Evolutionary conservation across 2,329 filamentous ascomycete species (phyloP).

Genomic region (Trematosphaeria pertusa): DNA sequence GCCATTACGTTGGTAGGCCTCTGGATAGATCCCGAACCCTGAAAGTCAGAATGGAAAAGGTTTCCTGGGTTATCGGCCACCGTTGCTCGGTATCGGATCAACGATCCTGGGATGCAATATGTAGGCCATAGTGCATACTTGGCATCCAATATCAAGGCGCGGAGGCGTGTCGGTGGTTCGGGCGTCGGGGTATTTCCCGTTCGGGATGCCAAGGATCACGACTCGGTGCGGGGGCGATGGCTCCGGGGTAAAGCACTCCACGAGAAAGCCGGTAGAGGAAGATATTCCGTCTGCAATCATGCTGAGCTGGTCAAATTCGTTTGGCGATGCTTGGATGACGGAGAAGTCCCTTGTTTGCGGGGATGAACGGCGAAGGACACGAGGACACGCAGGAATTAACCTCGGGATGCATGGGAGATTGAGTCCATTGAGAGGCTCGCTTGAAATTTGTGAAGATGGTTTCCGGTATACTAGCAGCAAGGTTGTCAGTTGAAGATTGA

Average conservation of each 20-base stretch:
- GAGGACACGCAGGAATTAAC: too few species aligned
- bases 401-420: too few species aligned
- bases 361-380: too few species aligned
- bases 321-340: too few species aligned
- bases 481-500: too few species aligned
- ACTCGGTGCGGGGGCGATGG: constrained; percentile 29
- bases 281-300: constrained; percentile 10
- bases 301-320: too few species aligned
- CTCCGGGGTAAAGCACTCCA: constrained; percentile 21
- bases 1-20: constrained; percentile 19
- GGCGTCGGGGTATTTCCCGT: constrained; percentile 35
- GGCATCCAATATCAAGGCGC: constrained; percentile 18
- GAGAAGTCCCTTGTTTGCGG: too few species aligned
- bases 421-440: too few species aligned
- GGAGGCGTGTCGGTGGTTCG: constrained; percentile 15
- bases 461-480: too few species aligned
- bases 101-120: constrained; percentile 28
- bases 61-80: too few species aligned
- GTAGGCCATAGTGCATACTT: constrained; percentile 20
- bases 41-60: constrained; percentile 8
- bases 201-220: constrained; percentile 19
- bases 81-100: constrained; percentile 5
- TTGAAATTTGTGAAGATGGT: too few species aligned
- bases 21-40: constrained; percentile 5
- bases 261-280: constrained; percentile 14